Evolutionary conservation across 495 filamentous ascomycete species (phyloP).

Genomic region (Talaromyces trachyspermus): DNA sequence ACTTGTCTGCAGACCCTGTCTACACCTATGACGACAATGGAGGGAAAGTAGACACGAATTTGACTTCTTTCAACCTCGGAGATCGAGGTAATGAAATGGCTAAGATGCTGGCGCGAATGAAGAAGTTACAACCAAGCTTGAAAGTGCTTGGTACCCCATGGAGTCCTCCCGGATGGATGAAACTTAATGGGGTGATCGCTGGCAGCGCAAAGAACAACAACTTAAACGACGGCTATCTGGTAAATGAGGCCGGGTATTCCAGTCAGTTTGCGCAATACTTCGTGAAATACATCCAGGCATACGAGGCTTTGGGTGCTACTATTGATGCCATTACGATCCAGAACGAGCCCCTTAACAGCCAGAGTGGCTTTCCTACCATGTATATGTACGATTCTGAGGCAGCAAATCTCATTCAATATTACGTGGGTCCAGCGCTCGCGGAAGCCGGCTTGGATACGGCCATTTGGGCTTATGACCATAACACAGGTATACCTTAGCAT

Average conservation of each 20-base stretch:
- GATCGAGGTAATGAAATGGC: slow-evolving; percentile 48
- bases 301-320: slow-evolving; percentile 28
- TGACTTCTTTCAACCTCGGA: slow-evolving; percentile 41
- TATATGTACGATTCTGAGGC: slow-evolving; percentile 44
- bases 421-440: slow-evolving; percentile 40
- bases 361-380: slow-evolving; percentile 46
- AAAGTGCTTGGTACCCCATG: slow-evolving; percentile 46
- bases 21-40: slow-evolving; percentile 49
- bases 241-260: slow-evolving; percentile 12
- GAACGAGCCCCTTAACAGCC: slow-evolving; percentile 50
- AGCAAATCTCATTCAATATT: slow-evolving; percentile 38
- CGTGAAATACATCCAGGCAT: slow-evolving; percentile 49
- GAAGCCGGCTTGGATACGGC: slow-evolving; percentile 33
- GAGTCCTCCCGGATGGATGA: slow-evolving; percentile 54
- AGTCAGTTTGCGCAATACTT: slow-evolving; percentile 46
- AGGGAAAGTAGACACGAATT: slow-evolving; percentile 26
- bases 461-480: slow-evolving; percentile 52
- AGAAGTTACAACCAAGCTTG: slow-evolving; percentile 14
- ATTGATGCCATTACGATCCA: slow-evolving; percentile 52
- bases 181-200: slow-evolving; percentile 43
- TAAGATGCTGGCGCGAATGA: slow-evolving; percentile 27
- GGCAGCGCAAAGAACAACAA: slow-evolving; percentile 43
- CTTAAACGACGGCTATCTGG: slow-evolving; percentile 33
- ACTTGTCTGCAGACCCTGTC: slow-evolving; percentile 38
- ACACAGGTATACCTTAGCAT: slow-evolving; percentile 35